Evolutionary conservation across 2,329 filamentous ascomycete species (phyloP).

Genomic region (Xylogone sp.): DNA sequence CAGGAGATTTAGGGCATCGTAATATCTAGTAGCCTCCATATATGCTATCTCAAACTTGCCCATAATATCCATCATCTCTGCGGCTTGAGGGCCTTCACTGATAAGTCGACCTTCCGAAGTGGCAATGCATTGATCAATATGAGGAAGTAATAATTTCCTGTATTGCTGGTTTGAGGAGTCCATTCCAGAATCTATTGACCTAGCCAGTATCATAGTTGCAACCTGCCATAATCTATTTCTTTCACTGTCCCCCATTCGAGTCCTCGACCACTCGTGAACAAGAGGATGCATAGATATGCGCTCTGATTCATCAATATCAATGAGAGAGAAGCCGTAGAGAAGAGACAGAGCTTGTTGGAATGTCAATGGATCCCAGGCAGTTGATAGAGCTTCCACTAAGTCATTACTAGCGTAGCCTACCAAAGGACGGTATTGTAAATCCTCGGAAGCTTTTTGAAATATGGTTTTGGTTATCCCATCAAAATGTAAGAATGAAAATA

Average conservation of each 20-base stretch:
- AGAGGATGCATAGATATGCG: constrained; percentile 30
- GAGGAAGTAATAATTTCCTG: constrained; percentile 5
- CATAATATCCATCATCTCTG: not conserved
- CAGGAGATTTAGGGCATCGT: not conserved
- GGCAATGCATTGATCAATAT: constrained; percentile 7
- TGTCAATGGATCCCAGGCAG: constrained; percentile 8
- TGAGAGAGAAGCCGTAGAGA: constrained; percentile 7
- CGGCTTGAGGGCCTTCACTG: not conserved
- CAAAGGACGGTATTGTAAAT: too few species aligned
- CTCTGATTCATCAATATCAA: constrained; percentile 2
- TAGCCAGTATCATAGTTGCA: not conserved
- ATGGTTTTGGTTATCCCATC: constrained; percentile 5
- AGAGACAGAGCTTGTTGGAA: constrained; percentile 6
- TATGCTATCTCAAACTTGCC: not conserved
- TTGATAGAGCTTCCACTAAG: too few species aligned
- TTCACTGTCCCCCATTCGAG: constrained; percentile 5
- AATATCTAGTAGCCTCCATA: not conserved
- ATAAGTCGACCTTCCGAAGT: not conserved
- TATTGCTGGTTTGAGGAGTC: not conserved
- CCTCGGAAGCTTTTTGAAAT: constrained; percentile 2
- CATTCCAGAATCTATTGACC: not conserved
- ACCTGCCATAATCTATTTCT: constrained; percentile 3
- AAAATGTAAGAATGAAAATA: constrained; percentile 17
- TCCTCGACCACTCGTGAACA: constrained; percentile 28
- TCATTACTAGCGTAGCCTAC: too few species aligned